Percentiles rank a stretch among this genome's conserved stretches.
phyloP scores from a whole-genome alignment of 2,329 filamentous ascomycete genomes.

The Fusarium redolens region DNA sequence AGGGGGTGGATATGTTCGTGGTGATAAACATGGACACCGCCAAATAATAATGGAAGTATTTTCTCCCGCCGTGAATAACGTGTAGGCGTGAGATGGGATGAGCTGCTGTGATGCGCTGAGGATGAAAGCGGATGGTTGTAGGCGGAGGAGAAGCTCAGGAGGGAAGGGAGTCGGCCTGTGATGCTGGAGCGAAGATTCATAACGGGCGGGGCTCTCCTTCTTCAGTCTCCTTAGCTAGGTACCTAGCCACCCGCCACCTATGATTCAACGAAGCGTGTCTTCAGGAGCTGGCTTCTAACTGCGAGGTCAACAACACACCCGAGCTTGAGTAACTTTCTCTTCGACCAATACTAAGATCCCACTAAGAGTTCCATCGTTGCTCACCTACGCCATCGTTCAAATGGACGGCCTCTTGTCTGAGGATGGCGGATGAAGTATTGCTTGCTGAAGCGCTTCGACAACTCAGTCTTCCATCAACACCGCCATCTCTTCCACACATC shows the following conservation, averaged over 20 bases:
- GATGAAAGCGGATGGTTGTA: neutral
- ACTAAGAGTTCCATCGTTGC: too few species aligned
- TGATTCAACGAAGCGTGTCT: too few species aligned
- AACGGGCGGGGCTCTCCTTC: neutral
- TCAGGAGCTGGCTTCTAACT: neutral
- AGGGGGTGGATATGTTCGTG: rapidly evolving
- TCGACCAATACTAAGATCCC: too few species aligned
- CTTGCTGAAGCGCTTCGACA: too few species aligned
- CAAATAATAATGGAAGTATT: rapidly evolving
- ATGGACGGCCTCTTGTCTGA: too few species aligned
- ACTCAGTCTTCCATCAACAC: neutral
- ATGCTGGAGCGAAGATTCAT: neutral
- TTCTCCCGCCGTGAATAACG: neutral
- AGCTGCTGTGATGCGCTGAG: too few species aligned
- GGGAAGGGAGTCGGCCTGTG: neutral
- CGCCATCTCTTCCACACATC: neutral
- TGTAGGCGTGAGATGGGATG: neutral
- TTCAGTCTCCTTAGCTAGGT: neutral
- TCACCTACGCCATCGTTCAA: too few species aligned
- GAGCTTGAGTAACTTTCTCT: too few species aligned
- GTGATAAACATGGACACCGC: neutral
- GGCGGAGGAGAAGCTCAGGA: neutral
- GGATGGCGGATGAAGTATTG: too few species aligned
- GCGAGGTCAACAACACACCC: neutral
- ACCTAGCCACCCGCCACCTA: neutral